These are phyloP conservation scores for Fagopyrum esculentum DNA, from an alignment of 148 eudicot species.

Conservation along the genomic window DNA sequence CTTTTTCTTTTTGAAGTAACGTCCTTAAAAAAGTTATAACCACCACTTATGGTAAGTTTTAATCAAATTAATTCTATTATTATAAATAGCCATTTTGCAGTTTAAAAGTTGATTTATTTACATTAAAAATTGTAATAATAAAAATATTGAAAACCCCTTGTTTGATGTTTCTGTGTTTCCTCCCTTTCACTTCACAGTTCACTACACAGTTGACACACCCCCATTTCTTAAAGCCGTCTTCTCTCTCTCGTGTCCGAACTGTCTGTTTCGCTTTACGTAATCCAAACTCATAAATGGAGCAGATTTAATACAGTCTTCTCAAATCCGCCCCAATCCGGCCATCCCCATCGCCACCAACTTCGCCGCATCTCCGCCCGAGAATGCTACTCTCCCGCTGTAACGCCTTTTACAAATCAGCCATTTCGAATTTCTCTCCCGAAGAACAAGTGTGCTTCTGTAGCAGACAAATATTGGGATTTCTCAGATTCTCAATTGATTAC, in stretches of 20 bases:
- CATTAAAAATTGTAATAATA: neutral
- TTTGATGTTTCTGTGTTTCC: neutral
- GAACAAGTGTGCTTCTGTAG: neutral
- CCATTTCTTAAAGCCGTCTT: neutral
- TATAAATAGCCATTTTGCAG: neutral
- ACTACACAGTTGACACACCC: neutral
- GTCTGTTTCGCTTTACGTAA: constrained; percentile 5
- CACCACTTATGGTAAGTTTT: too few relatives aligned
- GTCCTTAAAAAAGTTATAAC: too few relatives aligned
- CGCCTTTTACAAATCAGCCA: neutral
- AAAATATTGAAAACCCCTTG: neutral
- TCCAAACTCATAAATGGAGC: constrained; percentile 7
- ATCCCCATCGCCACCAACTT: neutral
- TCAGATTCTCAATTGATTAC: neutral
- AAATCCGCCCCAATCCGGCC: constrained; percentile 5
- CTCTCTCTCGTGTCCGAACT: neutral
- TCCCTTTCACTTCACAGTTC: neutral
- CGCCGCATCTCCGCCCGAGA: constrained; percentile 8
- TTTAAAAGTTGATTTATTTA: neutral
- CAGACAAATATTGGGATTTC: neutral
- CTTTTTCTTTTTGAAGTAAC: too few relatives aligned
- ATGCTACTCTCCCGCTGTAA: neutral
- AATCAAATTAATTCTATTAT: too few relatives aligned
- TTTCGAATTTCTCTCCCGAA: neutral
- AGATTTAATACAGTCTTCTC: neutral